Evolutionary conservation across 1,139 yeast genomes (phyloP).

Genomic region (Debaryomycetaceae sp.): DNA sequence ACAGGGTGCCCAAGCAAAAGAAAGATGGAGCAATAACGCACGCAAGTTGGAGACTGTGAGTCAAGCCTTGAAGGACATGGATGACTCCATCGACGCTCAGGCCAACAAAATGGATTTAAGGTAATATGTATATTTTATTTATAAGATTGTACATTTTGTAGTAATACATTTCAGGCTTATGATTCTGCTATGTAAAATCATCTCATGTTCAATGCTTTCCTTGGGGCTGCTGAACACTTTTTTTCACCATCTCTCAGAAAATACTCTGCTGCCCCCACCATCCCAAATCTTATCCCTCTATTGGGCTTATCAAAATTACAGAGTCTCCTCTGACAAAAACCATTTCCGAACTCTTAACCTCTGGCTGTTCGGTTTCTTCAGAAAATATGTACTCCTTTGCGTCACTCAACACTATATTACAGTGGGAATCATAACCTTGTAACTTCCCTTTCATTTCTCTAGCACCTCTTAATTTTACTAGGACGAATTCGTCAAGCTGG

Average conservation of each 20-base stretch:
- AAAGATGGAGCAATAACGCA: constrained; percentile 36
- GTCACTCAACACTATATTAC: constrained; percentile 93
- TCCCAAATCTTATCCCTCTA: constrained; percentile 14
- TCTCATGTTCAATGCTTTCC: not conserved
- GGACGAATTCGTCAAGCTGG: constrained; percentile 82
- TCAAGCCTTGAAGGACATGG: constrained; percentile 13
- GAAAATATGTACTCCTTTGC: constrained; percentile 80
- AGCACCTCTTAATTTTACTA: constrained; percentile 93
- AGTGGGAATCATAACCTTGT: constrained; percentile 95
- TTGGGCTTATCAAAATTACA: constrained; percentile 71
- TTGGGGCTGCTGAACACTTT: not conserved
- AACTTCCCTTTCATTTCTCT: constrained; percentile 87
- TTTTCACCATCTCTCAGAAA: not conserved
- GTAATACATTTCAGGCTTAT: not conserved
- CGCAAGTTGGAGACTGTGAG: constrained; percentile 26
- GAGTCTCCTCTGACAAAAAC: constrained; percentile 96
- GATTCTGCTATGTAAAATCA: not conserved
- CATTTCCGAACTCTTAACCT: constrained; percentile 71
- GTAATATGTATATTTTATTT: not conserved
- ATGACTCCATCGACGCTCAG: constrained; percentile 4
- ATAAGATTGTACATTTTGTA: not conserved
- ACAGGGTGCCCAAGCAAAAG: constrained; percentile 31
- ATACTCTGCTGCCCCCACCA: not conserved
- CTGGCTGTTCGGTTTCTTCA: constrained; percentile 45
- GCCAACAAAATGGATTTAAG: not conserved